Base-by-base conservation (phyloP, 805 yeast species). In the Barnettozyma salicaria region DNA sequence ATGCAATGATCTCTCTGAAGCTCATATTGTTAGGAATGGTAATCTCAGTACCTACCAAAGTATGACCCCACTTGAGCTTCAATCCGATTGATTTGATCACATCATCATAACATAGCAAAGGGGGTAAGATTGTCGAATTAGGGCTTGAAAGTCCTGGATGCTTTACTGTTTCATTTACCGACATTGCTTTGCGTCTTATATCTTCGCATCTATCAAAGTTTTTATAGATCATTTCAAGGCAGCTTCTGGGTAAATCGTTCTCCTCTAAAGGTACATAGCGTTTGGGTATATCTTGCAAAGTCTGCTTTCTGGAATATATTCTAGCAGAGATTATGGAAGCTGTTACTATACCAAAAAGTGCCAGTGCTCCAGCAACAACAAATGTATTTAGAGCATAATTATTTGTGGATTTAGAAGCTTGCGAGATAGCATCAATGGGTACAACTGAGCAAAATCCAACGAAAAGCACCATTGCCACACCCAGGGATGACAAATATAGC, bases 321-420 rank as follows among this genome's bases (percentile, higher is more conserved):
- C 97, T 67, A 26, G 74, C 61, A 16, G 81, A 60, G 45, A 77
- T 74, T 14, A 83, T 55, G 2, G 75, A 43, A 1, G 78, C 44
- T 4, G 77, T 60, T 6, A 71, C 47, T 1, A 80, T 40, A 1
- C 77, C 63, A 44, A 84, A 76, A 1, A 76, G 60, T 3, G 78
- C 85, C 49, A 84, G 68, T 6, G 82, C 86, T 30, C 78, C 73
- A 7, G 84, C 76, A 16, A 88, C 85, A 41, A 89, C 85, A 44
- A 89, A 80, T 4, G 90, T 75, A 55, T 88, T 86, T 55, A 85
- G 65, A 1, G 85, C 92, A 48, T 83, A 75, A 42, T 74, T 73
- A 10, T 65, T 64, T 3, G 76, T 65, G 1, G 80, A 68, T 47
- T 75, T 72, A 1, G 73, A 64, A 6, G 78, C 73, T 50, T 73